Evolutionary conservation across 2,329 filamentous ascomycete species (phyloP).

Genomic region (Alternaria sp.): DNA sequence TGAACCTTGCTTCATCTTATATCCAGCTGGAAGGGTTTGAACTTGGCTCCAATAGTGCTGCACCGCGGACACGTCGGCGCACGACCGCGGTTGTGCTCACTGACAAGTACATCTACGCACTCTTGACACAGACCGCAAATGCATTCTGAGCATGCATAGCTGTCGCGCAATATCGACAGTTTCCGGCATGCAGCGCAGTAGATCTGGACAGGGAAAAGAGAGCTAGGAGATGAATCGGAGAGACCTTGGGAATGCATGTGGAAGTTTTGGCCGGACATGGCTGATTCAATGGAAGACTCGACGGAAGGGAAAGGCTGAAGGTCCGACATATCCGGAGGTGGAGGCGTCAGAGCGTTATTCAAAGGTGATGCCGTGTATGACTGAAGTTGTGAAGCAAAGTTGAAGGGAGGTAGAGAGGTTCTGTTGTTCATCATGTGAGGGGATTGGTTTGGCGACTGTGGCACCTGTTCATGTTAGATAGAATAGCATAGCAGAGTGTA

Average conservation of each 20-base stretch:
- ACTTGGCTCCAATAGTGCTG: conserved; percentile 77
- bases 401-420: conserved; percentile 66
- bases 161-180: conserved; percentile 77
- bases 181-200: conserved; percentile 89
- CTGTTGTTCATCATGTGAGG: conserved; percentile 59
- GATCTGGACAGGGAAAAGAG: conserved; percentile 70
- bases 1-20: conserved; percentile 64
- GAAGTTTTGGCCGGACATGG: conserved; percentile 74
- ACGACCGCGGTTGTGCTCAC: conserved; percentile 72
- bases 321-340: conserved; percentile 57
- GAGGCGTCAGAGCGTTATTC: conserved; percentile 88
- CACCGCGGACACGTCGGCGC: conserved; percentile 78
- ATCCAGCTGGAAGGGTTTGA: conserved; percentile 85
- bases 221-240: conserved; percentile 66
- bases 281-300: conserved; percentile 73
- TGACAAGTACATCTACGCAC: conserved; percentile 82
- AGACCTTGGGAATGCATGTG: conserved; percentile 61
- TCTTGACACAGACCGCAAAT: conserved; percentile 90
- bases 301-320: conserved; percentile 84
- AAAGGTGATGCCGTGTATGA: conserved; percentile 88
- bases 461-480: conserved; percentile 48
- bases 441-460: conserved; percentile 58
- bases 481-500: conserved; percentile 8
- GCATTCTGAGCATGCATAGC: conserved; percentile 94
- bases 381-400: conserved; percentile 58